Conservation (phyloP, 306 rosid species). For the Malus sieversii region DNA sequence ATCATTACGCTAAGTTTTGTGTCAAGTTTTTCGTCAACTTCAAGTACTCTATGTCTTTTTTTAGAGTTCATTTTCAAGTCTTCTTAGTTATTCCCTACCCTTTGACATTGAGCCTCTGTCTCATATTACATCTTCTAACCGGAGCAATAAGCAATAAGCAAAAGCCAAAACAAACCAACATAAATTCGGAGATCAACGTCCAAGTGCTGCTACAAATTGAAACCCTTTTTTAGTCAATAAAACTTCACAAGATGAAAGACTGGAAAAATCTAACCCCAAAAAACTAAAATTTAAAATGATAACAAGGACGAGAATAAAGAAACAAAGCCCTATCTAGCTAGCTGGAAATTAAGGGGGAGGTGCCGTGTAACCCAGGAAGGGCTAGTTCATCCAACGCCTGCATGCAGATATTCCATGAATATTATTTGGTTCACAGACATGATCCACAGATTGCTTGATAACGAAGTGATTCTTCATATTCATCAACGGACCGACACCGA, state of each 20-base stretch:
- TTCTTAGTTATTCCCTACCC: too few species aligned
- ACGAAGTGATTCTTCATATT: not conserved
- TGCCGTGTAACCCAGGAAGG: not conserved
- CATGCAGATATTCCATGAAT: not conserved
- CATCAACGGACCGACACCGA: not conserved
- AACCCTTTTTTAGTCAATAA: not conserved
- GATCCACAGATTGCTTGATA: not conserved
- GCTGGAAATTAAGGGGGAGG: not conserved
- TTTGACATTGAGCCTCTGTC: too few species aligned
- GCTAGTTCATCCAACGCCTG: not conserved
- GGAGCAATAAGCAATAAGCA: too few species aligned
- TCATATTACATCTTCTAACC: too few species aligned
- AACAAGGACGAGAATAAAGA: not conserved
- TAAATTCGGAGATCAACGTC: not conserved
- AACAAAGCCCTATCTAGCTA: not conserved
- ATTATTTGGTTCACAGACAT: not conserved
- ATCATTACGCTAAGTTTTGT: too few species aligned
- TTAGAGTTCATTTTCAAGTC: fast-evolving
- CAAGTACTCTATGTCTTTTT: too few species aligned
- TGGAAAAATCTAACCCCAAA: not conserved
- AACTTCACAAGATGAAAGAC: not conserved
- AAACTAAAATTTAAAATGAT: not conserved
- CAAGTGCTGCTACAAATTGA: not conserved
- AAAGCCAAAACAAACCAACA: not conserved
- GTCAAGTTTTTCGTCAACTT: too few species aligned